Conservation (phyloP, 257 asterid genomes). For the Ajuga chamaepitys region DNA sequence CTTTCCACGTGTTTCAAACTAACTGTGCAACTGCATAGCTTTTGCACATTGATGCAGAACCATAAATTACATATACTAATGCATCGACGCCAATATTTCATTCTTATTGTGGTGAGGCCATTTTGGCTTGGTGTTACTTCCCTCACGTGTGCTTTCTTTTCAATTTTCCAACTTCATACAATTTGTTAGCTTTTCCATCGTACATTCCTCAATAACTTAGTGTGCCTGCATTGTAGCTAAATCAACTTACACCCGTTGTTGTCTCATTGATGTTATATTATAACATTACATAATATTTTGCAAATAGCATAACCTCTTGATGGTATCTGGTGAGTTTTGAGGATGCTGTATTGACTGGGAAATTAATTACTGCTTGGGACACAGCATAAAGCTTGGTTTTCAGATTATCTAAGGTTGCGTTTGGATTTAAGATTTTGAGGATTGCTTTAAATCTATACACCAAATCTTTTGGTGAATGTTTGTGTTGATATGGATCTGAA, state of each 20-base stretch:
- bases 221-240: not conserved
- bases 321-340: not conserved
- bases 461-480: too few species aligned
- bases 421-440: too few species aligned
- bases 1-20: not conserved
- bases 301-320: not conserved
- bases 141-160: not conserved
- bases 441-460: too few species aligned
- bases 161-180: not conserved
- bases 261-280: not conserved
- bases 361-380: not conserved
- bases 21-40: not conserved
- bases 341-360: not conserved
- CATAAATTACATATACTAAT: not conserved
- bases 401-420: not conserved
- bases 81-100: not conserved
- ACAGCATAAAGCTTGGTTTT: not conserved
- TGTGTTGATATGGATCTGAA: too few species aligned
- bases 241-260: not conserved
- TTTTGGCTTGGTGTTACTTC: not conserved
- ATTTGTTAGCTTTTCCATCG: not conserved
- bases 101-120: not conserved
- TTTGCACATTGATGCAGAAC: not conserved
- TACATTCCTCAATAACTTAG: not conserved
- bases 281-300: not conserved